Percentiles rank a stretch among this genome's conserved stretches.
Evolutionary conservation across 2,329 filamentous ascomycete genomes (phyloP).

Genomic region (Aureobasidium sp.): DNA sequence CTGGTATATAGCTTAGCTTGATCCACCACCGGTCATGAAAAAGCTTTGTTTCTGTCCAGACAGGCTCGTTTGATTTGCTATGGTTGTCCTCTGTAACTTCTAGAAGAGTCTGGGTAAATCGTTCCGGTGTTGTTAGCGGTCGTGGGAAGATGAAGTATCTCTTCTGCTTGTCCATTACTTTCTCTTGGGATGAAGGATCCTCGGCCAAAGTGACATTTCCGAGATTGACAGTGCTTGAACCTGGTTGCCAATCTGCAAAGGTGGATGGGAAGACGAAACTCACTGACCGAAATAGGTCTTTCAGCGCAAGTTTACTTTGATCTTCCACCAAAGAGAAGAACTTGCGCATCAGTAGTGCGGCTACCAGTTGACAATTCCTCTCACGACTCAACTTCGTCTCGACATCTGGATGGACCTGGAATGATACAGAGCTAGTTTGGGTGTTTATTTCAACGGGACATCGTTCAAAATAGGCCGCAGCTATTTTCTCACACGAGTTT

Average conservation of each 20-base stretch:
- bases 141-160: not conserved
- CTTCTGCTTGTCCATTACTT: not conserved
- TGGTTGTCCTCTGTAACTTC: not conserved
- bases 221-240: not conserved
- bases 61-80: not conserved
- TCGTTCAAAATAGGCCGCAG: conserved; percentile 47
- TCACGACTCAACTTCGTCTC: not conserved
- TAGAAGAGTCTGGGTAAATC: not conserved
- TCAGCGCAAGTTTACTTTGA: conserved; percentile 35
- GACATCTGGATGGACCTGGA: conserved; percentile 14
- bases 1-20: conserved; percentile 31
- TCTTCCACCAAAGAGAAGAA: conserved; percentile 46
- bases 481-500: conserved; percentile 43
- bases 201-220: not conserved
- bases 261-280: conserved; percentile 36
- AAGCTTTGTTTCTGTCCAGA: conserved; percentile 27
- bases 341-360: conserved; percentile 40
- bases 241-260: not conserved
- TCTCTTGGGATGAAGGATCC: not conserved
- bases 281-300: conserved; percentile 36
- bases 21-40: conserved; percentile 55
- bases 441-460: conserved; percentile 41
- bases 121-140: not conserved
- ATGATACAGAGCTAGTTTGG: conserved; percentile 24
- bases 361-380: conserved; percentile 19